Percentiles rank a stretch among this genome's conserved stretches.
Evolutionary conservation across 345 rosid genomes (phyloP).

Genomic region (Leavenworthia alabamica): DNA sequence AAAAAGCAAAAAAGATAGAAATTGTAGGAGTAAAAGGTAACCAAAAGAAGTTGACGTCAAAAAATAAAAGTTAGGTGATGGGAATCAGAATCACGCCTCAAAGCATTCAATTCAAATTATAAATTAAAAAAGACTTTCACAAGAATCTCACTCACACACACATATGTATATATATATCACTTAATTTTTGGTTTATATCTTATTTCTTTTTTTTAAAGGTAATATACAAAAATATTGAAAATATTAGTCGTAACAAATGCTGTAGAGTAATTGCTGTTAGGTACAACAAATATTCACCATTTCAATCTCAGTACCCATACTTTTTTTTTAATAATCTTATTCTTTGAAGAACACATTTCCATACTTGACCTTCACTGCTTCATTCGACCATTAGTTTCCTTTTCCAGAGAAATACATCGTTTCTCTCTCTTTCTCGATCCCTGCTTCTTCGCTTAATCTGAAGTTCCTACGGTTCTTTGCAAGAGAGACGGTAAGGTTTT

Average conservation of each 20-base stretch:
- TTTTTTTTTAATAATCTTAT: neutral
- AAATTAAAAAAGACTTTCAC: neutral
- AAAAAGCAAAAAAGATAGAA: neutral
- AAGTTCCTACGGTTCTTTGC: slow-evolving; percentile 1
- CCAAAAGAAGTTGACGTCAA: slow-evolving; percentile 1
- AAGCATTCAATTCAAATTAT: slow-evolving; percentile 1
- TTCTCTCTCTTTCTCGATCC: neutral
- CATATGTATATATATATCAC: no score
- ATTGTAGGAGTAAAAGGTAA: neutral
- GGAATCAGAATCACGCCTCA: slow-evolving; percentile 19
- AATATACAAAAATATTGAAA: neutral
- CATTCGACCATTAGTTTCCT: neutral
- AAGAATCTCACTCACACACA: neutral
- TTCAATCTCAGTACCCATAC: slow-evolving; percentile 20
- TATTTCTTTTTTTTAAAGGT: no score
- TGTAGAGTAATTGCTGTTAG: slow-evolving; percentile 20
- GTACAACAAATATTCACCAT: slow-evolving; percentile 27
- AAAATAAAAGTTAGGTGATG: no score
- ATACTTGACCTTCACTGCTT: slow-evolving; percentile 29
- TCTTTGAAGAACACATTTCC: slow-evolving; percentile 13
- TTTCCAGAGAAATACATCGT: neutral
- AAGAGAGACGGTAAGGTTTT: slow-evolving; percentile 8
- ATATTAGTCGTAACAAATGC: slow-evolving; percentile 9
- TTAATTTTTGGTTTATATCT: no score
- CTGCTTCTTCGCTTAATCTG: neutral